Base-by-base conservation (phyloP, 1,284 basidiomycete genomes). In the Kwoniella shivajii region DNA sequence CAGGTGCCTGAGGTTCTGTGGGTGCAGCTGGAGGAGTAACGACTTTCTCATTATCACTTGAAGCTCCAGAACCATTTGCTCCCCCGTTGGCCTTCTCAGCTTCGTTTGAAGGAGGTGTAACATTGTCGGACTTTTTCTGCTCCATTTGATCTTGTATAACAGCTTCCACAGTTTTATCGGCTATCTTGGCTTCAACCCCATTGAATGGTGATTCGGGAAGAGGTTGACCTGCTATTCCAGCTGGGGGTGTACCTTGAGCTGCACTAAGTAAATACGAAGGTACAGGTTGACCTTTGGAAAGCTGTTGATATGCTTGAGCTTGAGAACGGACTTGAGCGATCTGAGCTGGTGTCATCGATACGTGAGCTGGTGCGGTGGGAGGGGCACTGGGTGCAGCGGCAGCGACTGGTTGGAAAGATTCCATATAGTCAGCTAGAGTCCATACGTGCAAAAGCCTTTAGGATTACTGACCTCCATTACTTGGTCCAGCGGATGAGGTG, bases 271-370 rank as follows among this genome's bases (percentile, higher is more conserved):
- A 74, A 60, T 85, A 79, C 2, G 89, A 84, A 14, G 95, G 90
- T 37, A 98, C 82, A 4, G 93, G 87, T 34, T 88, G 76, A 48
- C 91, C 90, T 26, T 87, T 85, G 20, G 83, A 82, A 60, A 98
- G 84, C 59, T 88, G 84, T 72, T 92, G 92, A 81, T 89, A 96
- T 0, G 94, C 91, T 56, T 88, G 84, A 43, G 98, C 91, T 73
- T 99, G 95, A 0, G 88, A 85, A 51, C 90, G 86, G 37, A 98
- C 85, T 26, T 90, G 86, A 41, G 84, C 84, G 52, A 96, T 88
- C 73, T 97, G 94, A 52, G 90, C 88, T 1, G 80, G 81, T 2
- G 89, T 89, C 77, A 98, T 91, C n/a, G 76, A 70, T 24, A 76
- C 68, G 42, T 67, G 75, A 9, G 65, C 54, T 10, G 71, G 51